Evolutionary conservation across 345 rosid species (phyloP).

Genomic region (Gossypium raimondii): DNA sequence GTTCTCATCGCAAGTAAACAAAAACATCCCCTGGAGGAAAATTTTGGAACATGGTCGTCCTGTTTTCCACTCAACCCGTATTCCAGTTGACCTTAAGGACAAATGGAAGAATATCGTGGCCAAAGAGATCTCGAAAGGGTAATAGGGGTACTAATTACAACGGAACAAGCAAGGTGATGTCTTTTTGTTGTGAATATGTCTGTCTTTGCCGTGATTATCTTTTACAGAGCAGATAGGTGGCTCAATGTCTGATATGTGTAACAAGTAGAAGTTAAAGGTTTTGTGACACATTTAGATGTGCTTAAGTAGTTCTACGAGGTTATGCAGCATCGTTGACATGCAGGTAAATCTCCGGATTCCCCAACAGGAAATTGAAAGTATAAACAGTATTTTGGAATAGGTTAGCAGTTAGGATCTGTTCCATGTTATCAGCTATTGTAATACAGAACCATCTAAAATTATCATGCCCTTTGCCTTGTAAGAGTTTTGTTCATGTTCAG

Average conservation of each 20-base stretch:
- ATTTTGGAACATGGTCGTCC: slow-evolving; percentile 60
- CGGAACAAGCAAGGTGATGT: background rate
- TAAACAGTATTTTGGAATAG: background rate
- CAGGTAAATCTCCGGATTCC: background rate
- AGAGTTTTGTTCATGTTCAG: background rate
- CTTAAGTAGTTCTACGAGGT: too few species aligned
- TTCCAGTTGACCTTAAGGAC: slow-evolving; percentile 69
- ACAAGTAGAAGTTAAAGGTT: background rate
- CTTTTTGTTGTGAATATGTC: background rate
- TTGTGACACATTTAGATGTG: background rate
- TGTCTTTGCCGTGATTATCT: background rate
- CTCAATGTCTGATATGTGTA: background rate
- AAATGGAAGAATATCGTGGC: slow-evolving; percentile 59
- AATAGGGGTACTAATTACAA: background rate
- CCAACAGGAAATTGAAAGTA: background rate
- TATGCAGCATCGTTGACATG: too few species aligned
- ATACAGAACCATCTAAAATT: too few species aligned
- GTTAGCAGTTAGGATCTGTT: background rate
- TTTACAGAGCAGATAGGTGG: background rate
- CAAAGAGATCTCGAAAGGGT: slow-evolving; percentile 9
- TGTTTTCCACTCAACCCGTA: slow-evolving; percentile 55
- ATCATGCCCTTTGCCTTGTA: background rate
- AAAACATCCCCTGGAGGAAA: slow-evolving; percentile 78
- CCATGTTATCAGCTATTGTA: too few species aligned
- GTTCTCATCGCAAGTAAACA: slow-evolving; percentile 37